Conservation (phyloP, 805 yeast genomes). For the Yamadazyma insecticola region DNA sequence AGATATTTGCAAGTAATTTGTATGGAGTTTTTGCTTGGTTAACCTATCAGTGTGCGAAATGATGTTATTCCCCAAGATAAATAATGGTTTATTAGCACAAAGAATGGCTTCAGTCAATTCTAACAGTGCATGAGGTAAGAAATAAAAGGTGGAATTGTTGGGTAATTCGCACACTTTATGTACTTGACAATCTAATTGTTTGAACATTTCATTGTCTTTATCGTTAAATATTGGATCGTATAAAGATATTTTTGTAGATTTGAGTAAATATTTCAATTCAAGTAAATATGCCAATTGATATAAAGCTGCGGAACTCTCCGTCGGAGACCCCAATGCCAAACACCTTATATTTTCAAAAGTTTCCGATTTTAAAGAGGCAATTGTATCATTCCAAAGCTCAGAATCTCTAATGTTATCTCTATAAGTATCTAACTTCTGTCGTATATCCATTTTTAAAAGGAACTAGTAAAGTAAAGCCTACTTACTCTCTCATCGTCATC, state of each 20-base stretch:
- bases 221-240: slow-evolving; percentile 63
- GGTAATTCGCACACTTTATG: slow-evolving; percentile 12
- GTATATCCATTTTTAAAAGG: neutral
- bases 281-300: slow-evolving; percentile 62
- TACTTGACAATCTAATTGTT: slow-evolving; percentile 10
- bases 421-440: slow-evolving; percentile 1
- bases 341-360: slow-evolving; percentile 45
- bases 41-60: slow-evolving; percentile 52
- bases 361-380: neutral
- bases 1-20: slow-evolving; percentile 41
- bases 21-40: slow-evolving; percentile 36
- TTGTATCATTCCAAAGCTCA: slow-evolving; percentile 2
- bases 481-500: too few relatives aligned
- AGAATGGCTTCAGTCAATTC: slow-evolving; percentile 43
- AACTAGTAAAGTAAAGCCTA: too few relatives aligned
- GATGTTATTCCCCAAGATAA: slow-evolving; percentile 49
- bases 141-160: slow-evolving; percentile 26
- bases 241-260: slow-evolving; percentile 34
- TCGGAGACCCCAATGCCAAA: slow-evolving; percentile 67
- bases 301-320: slow-evolving; percentile 52
- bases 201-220: slow-evolving; percentile 35
- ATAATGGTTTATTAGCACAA: slow-evolving; percentile 25
- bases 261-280: slow-evolving; percentile 11
- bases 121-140: slow-evolving; percentile 75
- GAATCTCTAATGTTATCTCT: neutral